Base-by-base conservation (phyloP, 2,329 filamentous ascomycete genomes). In the Tolypocladium endophyticum region DNA sequence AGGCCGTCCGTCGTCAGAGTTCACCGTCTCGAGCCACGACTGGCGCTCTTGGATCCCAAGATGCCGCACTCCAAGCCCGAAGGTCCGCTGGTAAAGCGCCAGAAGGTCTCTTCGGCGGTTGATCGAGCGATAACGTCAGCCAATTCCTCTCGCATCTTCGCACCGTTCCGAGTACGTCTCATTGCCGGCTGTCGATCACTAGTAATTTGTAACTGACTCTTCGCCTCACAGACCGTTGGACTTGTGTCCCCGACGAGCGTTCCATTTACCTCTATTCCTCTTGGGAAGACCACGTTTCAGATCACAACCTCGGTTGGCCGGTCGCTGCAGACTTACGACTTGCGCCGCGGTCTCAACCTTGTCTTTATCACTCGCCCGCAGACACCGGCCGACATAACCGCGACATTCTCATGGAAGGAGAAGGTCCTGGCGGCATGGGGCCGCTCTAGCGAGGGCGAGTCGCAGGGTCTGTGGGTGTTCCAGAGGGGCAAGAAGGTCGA, bases 281-380 rank as follows among this genome's bases (percentile, higher is more conserved):
- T 96, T 20, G 94, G 94, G 60, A 96, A 96, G 75, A 93, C 90
- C 0, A 96, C 92, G 4, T 99, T 96, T 71, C 94, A 99, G 73
- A 91, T 99, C 73, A 97, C 94, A 39, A 99, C 94, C 36, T 97
- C 91, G 0, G 89, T 95, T 62, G 94, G 93, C 63, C 85, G 87
- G 68, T 90, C 88, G 61, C 82, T 99, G 55, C 94, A 99, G 75
- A 99, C 94, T 0, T 99, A 99, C 77, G 94, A 99, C 72, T 78
- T 99, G 62, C 90, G 89, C 72, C 86, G 87, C 67, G 93, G 93
- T 55, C 82, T 99, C 62, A 93, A 95, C 68, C 85, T 99, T 56
- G 86, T 97, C 68, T 99, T 99, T 74, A 84, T 99, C 62, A 97
- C 90, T 25, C 83, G 92, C 57, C 94, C 95, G 1, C 89, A 96